These are phyloP conservation scores for Sarcocystis neurona DNA, from an alignment of 169 alveolate genomes.

Conservation along the genomic window DNA sequence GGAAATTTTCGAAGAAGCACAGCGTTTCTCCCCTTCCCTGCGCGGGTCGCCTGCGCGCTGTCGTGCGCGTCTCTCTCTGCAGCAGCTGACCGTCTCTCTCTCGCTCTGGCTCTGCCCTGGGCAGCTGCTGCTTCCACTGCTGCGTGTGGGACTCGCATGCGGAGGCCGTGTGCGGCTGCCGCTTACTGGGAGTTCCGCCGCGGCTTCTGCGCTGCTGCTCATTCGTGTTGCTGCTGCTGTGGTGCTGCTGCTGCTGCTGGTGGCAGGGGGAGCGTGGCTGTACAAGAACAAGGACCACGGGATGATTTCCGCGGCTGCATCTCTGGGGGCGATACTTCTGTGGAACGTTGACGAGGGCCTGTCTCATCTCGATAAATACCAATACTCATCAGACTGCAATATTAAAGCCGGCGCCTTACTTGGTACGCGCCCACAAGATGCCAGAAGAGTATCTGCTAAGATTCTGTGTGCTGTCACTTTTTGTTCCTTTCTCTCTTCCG, in stretches of 20 bases:
- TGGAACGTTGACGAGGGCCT: conserved; percentile 99
- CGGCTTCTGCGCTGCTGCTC: not conserved
- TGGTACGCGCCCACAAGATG: conserved; percentile 84
- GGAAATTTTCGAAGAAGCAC: too few species aligned
- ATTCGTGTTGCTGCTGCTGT: not conserved
- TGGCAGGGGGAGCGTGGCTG: conserved; percentile 88
- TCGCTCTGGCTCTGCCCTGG: not conserved
- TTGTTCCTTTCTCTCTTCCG: too few species aligned
- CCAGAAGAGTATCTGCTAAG: not conserved
- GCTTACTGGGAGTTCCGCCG: too few species aligned
- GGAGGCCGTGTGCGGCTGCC: too few species aligned
- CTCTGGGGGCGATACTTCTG: conserved; percentile 87
- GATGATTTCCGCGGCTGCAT: conserved; percentile 93
- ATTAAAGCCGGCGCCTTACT: conserved; percentile 94
- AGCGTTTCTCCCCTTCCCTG: too few species aligned
- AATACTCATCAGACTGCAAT: conserved; percentile 91
- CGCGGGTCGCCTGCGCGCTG: not conserved
- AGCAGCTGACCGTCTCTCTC: not conserved
- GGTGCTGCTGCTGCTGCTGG: not conserved
- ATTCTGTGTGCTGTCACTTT: too few species aligned
- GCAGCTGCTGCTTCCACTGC: too few species aligned
- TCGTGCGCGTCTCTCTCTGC: not conserved
- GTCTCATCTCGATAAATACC: conserved; percentile 89
- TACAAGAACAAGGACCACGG: conserved; percentile 95
- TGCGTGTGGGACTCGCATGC: too few species aligned